These are phyloP conservation scores for Lentinula sp. DNA, from an alignment of 768 basidiomycete species.

Conservation along the genomic window DNA sequence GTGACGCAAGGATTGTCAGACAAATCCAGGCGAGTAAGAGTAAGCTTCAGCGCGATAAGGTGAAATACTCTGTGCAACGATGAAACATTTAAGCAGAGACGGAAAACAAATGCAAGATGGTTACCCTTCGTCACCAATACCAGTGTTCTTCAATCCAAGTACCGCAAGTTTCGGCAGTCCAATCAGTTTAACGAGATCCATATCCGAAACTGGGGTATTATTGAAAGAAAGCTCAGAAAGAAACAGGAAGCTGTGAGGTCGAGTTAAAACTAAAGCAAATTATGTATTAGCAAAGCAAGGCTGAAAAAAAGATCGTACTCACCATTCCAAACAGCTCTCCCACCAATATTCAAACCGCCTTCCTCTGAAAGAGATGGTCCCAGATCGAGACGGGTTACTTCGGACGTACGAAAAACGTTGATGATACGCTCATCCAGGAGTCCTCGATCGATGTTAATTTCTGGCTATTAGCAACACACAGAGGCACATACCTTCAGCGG, in stretches of 20 bases:
- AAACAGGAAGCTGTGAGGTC: conserved; percentile 44
- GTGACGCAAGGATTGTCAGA: conserved; percentile 46
- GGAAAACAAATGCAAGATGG: conserved; percentile 11
- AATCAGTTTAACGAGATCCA: conserved; percentile 45
- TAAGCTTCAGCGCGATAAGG: conserved; percentile 48
- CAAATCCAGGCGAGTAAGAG: conserved; percentile 47
- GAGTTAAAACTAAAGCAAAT: conserved; percentile 36
- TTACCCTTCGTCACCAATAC: conserved; percentile 59
- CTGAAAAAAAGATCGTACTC: conserved; percentile 5
- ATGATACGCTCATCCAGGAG: conserved; percentile 41
- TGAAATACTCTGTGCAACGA: conserved; percentile 43
- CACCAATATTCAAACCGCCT: conserved; percentile 44
- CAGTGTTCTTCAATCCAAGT: conserved; percentile 45
- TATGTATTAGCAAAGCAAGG: background rate
- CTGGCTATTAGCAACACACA: conserved; percentile 13
- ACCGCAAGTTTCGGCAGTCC: conserved; percentile 44
- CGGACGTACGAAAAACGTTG: conserved; percentile 37
- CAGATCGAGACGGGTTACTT: conserved; percentile 38
- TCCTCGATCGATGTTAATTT: conserved; percentile 25
- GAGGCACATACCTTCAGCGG: conserved; percentile 20
- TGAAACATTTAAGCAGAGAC: background rate
- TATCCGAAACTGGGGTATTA: conserved; percentile 36
- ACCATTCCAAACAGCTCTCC: conserved; percentile 39
- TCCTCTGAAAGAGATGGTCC: conserved; percentile 39
- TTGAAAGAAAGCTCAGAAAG: conserved; percentile 47